Evolutionary conservation across 495 filamentous ascomycete species (phyloP), one percentile per base, ranked within the genome.

Genomic region (Neurospora sp.): DNA sequence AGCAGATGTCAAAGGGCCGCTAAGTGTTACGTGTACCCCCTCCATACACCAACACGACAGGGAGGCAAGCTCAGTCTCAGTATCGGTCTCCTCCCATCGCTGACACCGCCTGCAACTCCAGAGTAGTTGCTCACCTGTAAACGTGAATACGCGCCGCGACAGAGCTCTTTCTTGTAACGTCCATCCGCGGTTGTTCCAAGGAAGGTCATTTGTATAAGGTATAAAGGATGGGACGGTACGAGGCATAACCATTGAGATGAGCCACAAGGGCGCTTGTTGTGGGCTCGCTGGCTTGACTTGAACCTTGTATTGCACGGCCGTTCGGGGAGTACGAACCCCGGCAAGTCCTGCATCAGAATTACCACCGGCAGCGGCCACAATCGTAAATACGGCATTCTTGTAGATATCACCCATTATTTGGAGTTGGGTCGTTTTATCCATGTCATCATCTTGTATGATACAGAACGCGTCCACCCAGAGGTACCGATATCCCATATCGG

Each of bases 391-490:
- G 8, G 82, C 73, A 9, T 77, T 69, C 1, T 74, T 70, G 73
- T 84, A 84, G 31, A 84, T 83, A 34, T 72, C 59, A 2, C 74
- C 77, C 83, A 84, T 84, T 1, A 71, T 73, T 28, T 71, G 73
- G 21, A 84, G 73, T 39, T 83, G 78, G 17, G 66, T 2, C 9
- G 76, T 71, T 19, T 81, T 80, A 19, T 80, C 75, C 4, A 71
- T 31, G 2, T 40, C 73, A 28, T 78, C 74, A 39, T 82, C 78
- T 71, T 84, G 80, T 3, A 79, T 48, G 28, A 84, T 83, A 73
- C 82, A 84, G 24, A 83, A 71, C 10, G 73, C 69, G 69, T 83
- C 82, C 17, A 83, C 76, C 82, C 82, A 83, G 13, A 83, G 71
- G 48, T 79, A 78, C 1, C n/a, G 11, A 15, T 77, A 17, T 1